Base-by-base conservation (phyloP, 1,284 basidiomycete species). In the Anthracocystis panici-leucophaei region DNA sequence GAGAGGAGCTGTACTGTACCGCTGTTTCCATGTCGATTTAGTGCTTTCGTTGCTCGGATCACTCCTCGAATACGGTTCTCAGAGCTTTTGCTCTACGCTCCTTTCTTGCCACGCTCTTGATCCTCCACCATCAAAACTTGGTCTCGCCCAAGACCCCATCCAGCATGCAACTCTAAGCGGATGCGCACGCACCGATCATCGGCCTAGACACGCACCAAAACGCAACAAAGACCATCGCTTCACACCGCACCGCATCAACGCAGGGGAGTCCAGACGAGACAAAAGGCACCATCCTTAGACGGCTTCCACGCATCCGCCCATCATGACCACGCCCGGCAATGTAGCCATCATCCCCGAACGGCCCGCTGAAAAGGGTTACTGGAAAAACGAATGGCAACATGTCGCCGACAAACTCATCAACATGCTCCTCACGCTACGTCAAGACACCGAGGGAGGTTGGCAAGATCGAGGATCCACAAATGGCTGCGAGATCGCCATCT, bases 291-390 rank as follows among this genome's bases (percentile, higher is more conserved):
- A 16, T 38, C 35, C 3, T 38, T 12, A 14, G 35, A 12, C 35
- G 35, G 35, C 35, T 38, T 2, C 11, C 10, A 48, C 16, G 35
- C 9, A 52, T n/a, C 42, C 3, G 35, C 14, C 35, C 40, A 62
- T 9, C 16, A 75, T 75, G 72, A 53, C 45, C 41, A 66, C 72
- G 11, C 41, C 62, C 27, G 63, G 52, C 16, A 65, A 60, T 18
- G 41, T 63, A 12, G 66, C 72, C 44, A 62, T 75, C 57, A 75
- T 75, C 35, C 72, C 73, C 1, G 68, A 75, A 53, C 67, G 73
- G 0, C 73, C 73, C 35, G 73, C 73, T 29, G 60, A 67, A 23
- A 75, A 67, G 3, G 67, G 64, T 21, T 75, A 75, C 46, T 71
- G 64, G 68, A 64, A 64, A 44, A 65, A 67, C 51, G 68, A 71